Evolutionary conservation across 805 yeast species (phyloP).

Genomic region (Hanseniaspora vineae): DNA sequence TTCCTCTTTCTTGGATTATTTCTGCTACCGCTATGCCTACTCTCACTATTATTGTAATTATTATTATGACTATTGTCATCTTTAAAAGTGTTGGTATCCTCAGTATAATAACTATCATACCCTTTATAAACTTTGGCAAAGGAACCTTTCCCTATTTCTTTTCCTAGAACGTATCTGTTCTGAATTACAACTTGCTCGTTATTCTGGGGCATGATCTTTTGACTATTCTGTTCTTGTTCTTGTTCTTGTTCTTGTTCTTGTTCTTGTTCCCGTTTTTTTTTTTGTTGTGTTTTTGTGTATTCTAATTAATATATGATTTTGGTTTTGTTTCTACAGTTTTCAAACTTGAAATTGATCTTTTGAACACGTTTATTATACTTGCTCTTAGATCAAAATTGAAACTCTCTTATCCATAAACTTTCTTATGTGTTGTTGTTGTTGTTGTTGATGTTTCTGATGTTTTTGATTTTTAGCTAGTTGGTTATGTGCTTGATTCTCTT

Average conservation of each 20-base stretch:
- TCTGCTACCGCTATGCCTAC: constrained; percentile 5
- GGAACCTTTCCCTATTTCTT: constrained; percentile 87
- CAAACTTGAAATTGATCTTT: not conserved
- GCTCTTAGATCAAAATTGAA: too few relatives aligned
- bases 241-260: not conserved
- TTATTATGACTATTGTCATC: not conserved
- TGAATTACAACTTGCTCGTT: not conserved
- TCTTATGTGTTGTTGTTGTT: too few relatives aligned
- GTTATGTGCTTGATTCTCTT: too few relatives aligned
- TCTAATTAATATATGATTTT: too few relatives aligned
- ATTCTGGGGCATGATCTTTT: not conserved
- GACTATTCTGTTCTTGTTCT: not conserved
- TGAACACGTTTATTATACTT: too few relatives aligned
- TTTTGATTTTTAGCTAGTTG: too few relatives aligned
- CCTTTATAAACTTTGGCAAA: constrained; percentile 95
- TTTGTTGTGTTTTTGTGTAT: too few relatives aligned
- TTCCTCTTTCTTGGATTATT: constrained; percentile 8
- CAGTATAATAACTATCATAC: constrained; percentile 26
- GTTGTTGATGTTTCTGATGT: too few relatives aligned
- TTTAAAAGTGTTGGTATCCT: not conserved
- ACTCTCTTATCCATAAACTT: too few relatives aligned
- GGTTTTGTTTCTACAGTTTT: too few relatives aligned
- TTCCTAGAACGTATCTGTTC: constrained; percentile 19
- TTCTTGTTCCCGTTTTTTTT: too few relatives aligned
- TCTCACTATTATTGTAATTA: not conserved